Percentiles rank a stretch among this genome's conserved stretches.
Evolutionary conservation across 2,329 filamentous ascomycete species (phyloP).

Genomic region (Xylaria sp.): DNA sequence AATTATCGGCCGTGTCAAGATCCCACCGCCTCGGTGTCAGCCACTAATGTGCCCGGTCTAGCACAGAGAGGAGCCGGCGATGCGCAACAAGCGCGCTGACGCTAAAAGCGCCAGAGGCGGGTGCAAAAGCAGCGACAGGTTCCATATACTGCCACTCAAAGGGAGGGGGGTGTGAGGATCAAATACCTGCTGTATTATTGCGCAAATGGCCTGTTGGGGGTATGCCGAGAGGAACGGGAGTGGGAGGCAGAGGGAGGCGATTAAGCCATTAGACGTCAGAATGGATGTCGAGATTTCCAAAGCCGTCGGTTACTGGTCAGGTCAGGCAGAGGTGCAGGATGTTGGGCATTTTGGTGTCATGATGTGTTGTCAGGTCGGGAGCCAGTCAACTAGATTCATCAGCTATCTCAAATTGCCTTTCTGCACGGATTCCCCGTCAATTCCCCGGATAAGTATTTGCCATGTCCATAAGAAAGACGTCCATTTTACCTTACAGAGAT

Average conservation of each 20-base stretch:
- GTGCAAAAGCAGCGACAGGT: constrained; percentile 49
- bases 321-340: constrained; percentile 61
- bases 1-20: constrained; percentile 26
- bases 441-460: constrained; percentile 12
- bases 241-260: constrained; percentile 34
- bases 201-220: constrained; percentile 40
- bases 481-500: constrained; percentile 18
- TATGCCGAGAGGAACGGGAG: constrained; percentile 32
- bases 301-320: constrained; percentile 47
- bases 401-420: constrained; percentile 30
- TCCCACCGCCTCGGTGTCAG: constrained; percentile 32
- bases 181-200: constrained; percentile 36
- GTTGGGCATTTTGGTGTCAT: constrained; percentile 56
- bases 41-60: constrained; percentile 39
- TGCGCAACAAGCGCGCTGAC: constrained; percentile 54
- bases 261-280: constrained; percentile 43
- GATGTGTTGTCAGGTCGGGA: constrained; percentile 62
- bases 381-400: constrained; percentile 39
- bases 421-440: constrained; percentile 27
- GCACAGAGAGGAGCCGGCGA: constrained; percentile 35
- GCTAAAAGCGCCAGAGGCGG: constrained; percentile 45
- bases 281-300: constrained; percentile 42
- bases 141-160: constrained; percentile 31
- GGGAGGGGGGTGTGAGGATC: constrained; percentile 35
- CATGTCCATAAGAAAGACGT: constrained; percentile 25